A percentile compares a stretch with the other conserved stretches of the same genome.
phyloP scores from a whole-genome alignment of 2,329 filamentous ascomycete species.

The Zasmidium cellare region DNA sequence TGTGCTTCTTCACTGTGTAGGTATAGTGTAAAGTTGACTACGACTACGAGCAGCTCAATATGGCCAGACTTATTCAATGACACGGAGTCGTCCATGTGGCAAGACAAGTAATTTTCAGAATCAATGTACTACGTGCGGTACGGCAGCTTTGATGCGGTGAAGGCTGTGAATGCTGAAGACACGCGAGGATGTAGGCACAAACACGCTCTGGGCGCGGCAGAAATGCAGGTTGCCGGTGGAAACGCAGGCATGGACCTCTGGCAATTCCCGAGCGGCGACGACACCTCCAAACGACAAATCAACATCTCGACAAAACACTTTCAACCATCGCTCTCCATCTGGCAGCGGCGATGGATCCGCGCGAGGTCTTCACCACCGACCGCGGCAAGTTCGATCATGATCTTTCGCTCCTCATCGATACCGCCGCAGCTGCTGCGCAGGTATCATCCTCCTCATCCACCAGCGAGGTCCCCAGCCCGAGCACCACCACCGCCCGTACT shows the following conservation, averaged over 20 bases:
- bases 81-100: no score
- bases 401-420: conserved; percentile 14
- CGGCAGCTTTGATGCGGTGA: no score
- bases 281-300: conserved; percentile 4
- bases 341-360: conserved; percentile 11
- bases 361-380: conserved; percentile 9
- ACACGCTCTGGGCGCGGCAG: neutral
- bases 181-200: neutral
- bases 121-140: no score
- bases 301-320: neutral
- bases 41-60: no score
- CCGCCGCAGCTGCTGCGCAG: conserved; percentile 7
- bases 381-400: conserved; percentile 14
- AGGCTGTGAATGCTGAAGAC: no score
- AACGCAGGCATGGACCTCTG: neutral
- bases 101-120: no score
- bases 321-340: neutral
- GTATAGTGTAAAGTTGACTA: neutral
- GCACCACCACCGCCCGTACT: conserved; percentile 1
- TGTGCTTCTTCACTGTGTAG: neutral
- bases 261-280: conserved; percentile 2
- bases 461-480: neutral
- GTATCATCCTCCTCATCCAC: conserved; percentile 1
- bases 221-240: neutral
- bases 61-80: no score